Conservation (phyloP, 176 grass and related monocot genomes). For the Poa annua region DNA sequence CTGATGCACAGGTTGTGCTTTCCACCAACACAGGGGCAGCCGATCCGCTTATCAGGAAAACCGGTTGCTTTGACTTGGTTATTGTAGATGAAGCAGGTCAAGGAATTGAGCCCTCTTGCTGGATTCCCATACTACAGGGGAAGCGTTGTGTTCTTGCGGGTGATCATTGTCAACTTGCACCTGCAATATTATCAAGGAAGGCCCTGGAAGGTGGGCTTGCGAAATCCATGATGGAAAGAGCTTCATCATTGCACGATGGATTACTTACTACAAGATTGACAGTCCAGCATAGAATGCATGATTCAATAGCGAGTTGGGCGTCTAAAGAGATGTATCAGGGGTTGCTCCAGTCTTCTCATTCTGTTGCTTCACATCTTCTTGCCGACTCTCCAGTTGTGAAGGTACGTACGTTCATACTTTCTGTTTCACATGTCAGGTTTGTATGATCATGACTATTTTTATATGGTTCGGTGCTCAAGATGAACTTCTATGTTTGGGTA, state of each 20-base stretch:
- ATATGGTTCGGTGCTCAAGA: conserved; percentile 4
- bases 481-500: not conserved
- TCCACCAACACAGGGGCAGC: conserved; percentile 86
- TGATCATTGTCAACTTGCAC: conserved; percentile 88
- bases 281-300: conserved; percentile 88
- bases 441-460: conserved; percentile 30
- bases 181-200: conserved; percentile 79
- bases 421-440: conserved; percentile 5
- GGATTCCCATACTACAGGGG: conserved; percentile 95
- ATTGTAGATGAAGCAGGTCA: conserved; percentile 94
- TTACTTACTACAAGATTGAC: conserved; percentile 68
- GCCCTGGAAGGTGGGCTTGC: conserved; percentile 92
- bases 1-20: conserved; percentile 74
- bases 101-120: conserved; percentile 86
- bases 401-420: conserved; percentile 50
- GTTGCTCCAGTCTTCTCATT: conserved; percentile 63
- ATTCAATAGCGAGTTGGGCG: conserved; percentile 95
- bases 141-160: conserved; percentile 85
- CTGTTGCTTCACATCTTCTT: conserved; percentile 89
- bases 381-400: conserved; percentile 86
- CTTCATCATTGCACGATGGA: conserved; percentile 69
- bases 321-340: conserved; percentile 97
- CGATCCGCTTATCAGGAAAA: conserved; percentile 76
- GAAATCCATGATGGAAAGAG: conserved; percentile 91
- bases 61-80: conserved; percentile 79